phyloP scores from a whole-genome alignment of 352 stramenopile species.

The Globisporangium yorkense region DNA sequence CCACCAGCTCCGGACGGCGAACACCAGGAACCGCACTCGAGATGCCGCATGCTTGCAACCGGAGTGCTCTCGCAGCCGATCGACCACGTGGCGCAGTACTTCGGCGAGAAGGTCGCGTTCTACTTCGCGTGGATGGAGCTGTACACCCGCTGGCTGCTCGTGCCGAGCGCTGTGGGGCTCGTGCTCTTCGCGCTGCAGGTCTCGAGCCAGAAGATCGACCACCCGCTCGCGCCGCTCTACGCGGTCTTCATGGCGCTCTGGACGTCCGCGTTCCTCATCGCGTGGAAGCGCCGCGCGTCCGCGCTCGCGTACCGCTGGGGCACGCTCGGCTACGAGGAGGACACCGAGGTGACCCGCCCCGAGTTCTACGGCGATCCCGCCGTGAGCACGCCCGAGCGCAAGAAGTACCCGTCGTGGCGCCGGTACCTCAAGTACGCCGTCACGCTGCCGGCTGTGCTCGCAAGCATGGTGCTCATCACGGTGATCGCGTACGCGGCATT shows the following conservation, averaged over 20 bases:
- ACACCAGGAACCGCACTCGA: neutral
- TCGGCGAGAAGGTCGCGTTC: constrained; percentile 87
- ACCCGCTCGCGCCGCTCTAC: constrained; percentile 73
- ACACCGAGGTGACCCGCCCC: constrained; percentile 71
- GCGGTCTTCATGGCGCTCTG: constrained; percentile 89
- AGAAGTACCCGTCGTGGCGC: constrained; percentile 70
- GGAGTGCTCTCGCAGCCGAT: constrained; percentile 67
- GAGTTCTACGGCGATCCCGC: constrained; percentile 69
- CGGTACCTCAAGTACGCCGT: constrained; percentile 67
- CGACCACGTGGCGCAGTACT: constrained; percentile 87
- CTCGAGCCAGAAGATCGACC: constrained; percentile 56
- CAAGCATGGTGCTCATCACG: constrained; percentile 53
- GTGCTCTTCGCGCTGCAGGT: constrained; percentile 69
- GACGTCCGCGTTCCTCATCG: constrained; percentile 85
- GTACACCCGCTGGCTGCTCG: constrained; percentile 88
- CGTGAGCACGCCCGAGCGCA: constrained; percentile 22
- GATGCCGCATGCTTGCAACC: constrained; percentile 1
- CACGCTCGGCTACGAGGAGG: constrained; percentile 88
- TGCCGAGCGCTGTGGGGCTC: constrained; percentile 67
- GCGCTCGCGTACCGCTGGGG: constrained; percentile 86
- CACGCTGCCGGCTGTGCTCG: constrained; percentile 57
- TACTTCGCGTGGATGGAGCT: constrained; percentile 92
- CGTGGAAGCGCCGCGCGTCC: constrained; percentile 75
- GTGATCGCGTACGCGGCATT: constrained; percentile 63
- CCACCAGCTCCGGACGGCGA: neutral